Evolutionary conservation across 2,329 filamentous ascomycete species (phyloP), one percentile per base, ranked within the genome.

Genomic region (Botrytis tulipae): DNA sequence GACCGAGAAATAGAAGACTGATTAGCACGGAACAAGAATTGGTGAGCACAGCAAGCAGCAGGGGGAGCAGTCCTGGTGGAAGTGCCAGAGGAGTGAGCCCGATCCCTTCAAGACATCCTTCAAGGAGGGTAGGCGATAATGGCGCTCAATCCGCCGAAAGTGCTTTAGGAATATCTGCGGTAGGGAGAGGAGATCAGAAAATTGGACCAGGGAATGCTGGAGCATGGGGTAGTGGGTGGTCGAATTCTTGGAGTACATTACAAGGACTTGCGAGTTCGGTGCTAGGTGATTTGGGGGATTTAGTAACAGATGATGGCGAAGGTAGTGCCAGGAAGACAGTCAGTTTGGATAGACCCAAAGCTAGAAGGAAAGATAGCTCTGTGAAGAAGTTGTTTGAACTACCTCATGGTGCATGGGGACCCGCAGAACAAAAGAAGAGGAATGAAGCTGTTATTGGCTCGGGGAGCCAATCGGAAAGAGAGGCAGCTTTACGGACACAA

Each of bases 401-500:
- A 48, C 77, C 76, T n/a, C 73, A 74, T 4, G 72, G 72, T 35
- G 73, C 74, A 66, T 81, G 80, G 80, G 80, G 80, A n/a, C 79
- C 79, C 29, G 73, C 66, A 37, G 73, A 70, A 48, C 66, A 75
- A 48, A 75, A 75, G 37, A 77, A 74, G 46, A 74, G 75, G 72
- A 75, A 72, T 44, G 77, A 78, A 73, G 75, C 74, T 20, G 76
- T 74, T 32, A 86, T 90, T 68, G 88, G 86, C 0, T 84, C 85
- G 20, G 89, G 88, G 14, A 87, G 87, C 59, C 80, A 85, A 40
- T 85, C 84, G 5, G 84, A 88, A 73, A 84, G 88, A 72, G 86
- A 90, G 51, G 84, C 86, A 16, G 85, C 85, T 42, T 80, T 90
- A 68, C 88, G 84, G 76, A 86, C 87, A 29, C 86, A 86, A 73